Evolutionary conservation across 176 grass and related monocot species (phyloP), one percentile per base, ranked within the genome.

Genomic region (Elymus sibiricus): DNA sequence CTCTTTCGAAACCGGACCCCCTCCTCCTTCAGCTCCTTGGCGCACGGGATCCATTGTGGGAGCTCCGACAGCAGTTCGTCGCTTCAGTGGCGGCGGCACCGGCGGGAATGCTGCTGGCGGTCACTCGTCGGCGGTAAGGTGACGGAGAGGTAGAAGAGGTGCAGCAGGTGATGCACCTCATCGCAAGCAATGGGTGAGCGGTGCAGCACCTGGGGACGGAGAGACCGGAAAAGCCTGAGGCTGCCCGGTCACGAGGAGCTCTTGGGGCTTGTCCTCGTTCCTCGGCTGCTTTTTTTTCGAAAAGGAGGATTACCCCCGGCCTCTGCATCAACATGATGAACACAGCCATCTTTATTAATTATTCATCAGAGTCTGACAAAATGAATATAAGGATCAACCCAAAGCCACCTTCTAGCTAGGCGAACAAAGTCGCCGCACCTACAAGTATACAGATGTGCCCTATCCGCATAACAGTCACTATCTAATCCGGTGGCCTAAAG

Each of bases 1-100:
- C 29, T 6, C 25, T 34, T 58, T 15, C 1, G 75, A 64, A 89
- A 78, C 4, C 31, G 67, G 7, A 94, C 62, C 1, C 89, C 89
- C 0, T 83, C n/a, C 59, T 61, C 59, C 59, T 61, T n/a, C n/a
- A 61, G 59, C 59, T 61, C 59, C 59, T 61, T 61, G n/a, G 59
- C 59, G n/a, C 59, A 61, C 3, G 59, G 59, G n/a, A 61, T 61
- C 59, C 59, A 61, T n/a, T 61, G n/a, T 3, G 3, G 22, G 10
- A 25, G 10, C 59, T 61, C 59, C 8, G n/a, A 12, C n/a, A 61
- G 10, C 4, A 61, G 21, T 8, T 24, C 59, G 1, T 61, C 59
- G n/a, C 7, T 25, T 61, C n/a, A n/a, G 10, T 4, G 22, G 59
- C 58, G n/a, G 1, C 59, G n/a, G n/a, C n/a, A n/a, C n/a, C n/a